Percentiles rank a stretch among this genome's conserved stretches.
Conservation (phyloP, 208 protist species). For the Zelonia costaricensis region DNA sequence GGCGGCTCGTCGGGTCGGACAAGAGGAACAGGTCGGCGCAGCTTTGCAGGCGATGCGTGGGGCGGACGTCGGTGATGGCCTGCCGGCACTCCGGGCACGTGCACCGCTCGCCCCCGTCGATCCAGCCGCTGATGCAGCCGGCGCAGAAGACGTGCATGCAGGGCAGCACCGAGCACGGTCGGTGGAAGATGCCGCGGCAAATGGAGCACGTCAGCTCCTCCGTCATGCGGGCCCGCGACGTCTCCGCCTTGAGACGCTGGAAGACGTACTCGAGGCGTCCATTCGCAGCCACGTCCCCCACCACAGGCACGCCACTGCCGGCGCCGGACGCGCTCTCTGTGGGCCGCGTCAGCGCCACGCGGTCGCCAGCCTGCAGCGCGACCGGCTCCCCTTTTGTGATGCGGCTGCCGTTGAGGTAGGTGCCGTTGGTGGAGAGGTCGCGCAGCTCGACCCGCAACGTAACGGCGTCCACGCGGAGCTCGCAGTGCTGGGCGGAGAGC, state of each 20-base stretch:
- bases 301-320: neutral
- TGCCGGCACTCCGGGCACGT: conserved; percentile 77
- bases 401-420: conserved; percentile 71
- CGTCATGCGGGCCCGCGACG: conserved; percentile 32
- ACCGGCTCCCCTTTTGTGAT: conserved; percentile 38
- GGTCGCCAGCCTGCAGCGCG: conserved; percentile 58
- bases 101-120: conserved; percentile 17
- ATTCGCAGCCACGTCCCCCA: conserved; percentile 7
- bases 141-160: conserved; percentile 92
- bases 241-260: conserved; percentile 51
- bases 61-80: conserved; percentile 57
- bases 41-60: conserved; percentile 78
- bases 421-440: conserved; percentile 83
- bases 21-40: conserved; percentile 73
- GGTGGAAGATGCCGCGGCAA: conserved; percentile 66
- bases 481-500: conserved; percentile 76
- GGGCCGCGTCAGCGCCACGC: conserved; percentile 44
- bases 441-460: conserved; percentile 52
- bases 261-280: conserved; percentile 53
- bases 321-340: neutral
- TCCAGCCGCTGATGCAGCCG: conserved; percentile 74
- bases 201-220: conserved; percentile 83
- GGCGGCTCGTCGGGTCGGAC: conserved; percentile 34
- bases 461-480: conserved; percentile 55
- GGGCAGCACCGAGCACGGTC: conserved; percentile 77